These are phyloP conservation scores for Bruguiera gymnorhiza DNA, from an alignment of 345 rosid species.

Conservation along the genomic window DNA sequence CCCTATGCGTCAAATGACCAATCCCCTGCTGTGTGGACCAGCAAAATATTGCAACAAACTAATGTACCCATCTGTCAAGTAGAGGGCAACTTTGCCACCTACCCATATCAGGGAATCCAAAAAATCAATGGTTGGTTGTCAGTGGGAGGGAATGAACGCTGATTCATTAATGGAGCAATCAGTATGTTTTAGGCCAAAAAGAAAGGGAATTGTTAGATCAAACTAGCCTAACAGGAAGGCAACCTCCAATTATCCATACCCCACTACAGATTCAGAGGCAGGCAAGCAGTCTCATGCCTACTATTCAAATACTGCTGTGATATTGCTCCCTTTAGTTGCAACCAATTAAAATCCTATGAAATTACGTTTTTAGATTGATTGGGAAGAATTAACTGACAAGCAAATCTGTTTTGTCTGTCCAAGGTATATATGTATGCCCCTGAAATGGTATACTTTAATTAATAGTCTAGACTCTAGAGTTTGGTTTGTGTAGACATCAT, in stretches of 20 bases:
- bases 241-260: conserved; percentile 9
- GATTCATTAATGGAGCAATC: conserved; percentile 6
- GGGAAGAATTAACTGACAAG: not conserved
- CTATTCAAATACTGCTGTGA: conserved; percentile 12
- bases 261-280: conserved; percentile 25
- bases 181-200: conserved; percentile 16
- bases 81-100: not conserved
- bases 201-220: not conserved
- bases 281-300: not conserved
- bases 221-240: conserved; percentile 7
- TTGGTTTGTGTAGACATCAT: not conserved
- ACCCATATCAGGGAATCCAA: too few relatives aligned
- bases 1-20: not conserved
- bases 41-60: not conserved
- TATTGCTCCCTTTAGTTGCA: not conserved
- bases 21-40: too few relatives aligned
- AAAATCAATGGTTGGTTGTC: conserved; percentile 3
- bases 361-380: conserved; percentile 11
- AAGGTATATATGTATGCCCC: not conserved
- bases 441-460: not conserved
- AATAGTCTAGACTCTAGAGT: not conserved
- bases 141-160: not conserved
- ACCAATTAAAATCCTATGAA: not conserved
- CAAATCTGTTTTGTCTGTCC: not conserved
- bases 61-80: not conserved